These are phyloP conservation scores for Umbelopsis sp. DNA, from an alignment of 192 early-diverging fungal genomes.

Conservation along the genomic window DNA sequence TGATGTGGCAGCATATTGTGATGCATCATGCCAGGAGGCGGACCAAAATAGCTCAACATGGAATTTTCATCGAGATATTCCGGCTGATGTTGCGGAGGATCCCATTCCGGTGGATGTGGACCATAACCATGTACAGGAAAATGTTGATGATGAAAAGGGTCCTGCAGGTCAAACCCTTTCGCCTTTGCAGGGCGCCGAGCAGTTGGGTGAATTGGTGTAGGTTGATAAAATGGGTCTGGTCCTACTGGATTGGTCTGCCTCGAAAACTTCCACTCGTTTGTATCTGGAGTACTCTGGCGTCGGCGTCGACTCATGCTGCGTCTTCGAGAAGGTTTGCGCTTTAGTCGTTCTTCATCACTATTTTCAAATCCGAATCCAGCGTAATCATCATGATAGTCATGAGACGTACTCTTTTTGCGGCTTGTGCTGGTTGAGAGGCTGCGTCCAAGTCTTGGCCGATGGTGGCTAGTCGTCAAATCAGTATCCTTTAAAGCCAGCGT, in stretches of 20 bases:
- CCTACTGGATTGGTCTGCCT: neutral
- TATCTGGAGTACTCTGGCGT: neutral
- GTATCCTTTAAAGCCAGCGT: slow-evolving; percentile 2
- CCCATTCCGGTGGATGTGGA: too few species aligned
- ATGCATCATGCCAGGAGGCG: neutral
- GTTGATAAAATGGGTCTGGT: neutral
- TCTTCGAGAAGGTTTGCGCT: neutral
- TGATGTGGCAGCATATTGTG: too few species aligned
- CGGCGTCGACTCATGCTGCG: neutral
- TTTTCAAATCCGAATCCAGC: neutral
- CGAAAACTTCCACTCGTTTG: neutral
- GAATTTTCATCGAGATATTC: neutral
- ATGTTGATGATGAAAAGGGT: too few species aligned
- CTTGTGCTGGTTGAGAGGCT: slow-evolving; percentile 1
- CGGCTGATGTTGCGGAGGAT: too few species aligned
- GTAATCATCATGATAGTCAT: neutral
- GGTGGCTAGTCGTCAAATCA: neutral
- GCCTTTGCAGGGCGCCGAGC: too few species aligned
- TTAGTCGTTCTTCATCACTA: slow-evolving; percentile 1
- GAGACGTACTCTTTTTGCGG: neutral
- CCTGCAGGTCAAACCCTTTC: too few species aligned
- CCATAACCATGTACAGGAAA: too few species aligned
- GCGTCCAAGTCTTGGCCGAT: neutral
- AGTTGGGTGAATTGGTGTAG: too few species aligned
- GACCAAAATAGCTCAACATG: slow-evolving; percentile 8